A percentile compares a stretch with the other conserved stretches of the same genome.
Conservation (phyloP, 2,329 filamentous ascomycete species). For the Purpureocillium takamizusanense region DNA sequence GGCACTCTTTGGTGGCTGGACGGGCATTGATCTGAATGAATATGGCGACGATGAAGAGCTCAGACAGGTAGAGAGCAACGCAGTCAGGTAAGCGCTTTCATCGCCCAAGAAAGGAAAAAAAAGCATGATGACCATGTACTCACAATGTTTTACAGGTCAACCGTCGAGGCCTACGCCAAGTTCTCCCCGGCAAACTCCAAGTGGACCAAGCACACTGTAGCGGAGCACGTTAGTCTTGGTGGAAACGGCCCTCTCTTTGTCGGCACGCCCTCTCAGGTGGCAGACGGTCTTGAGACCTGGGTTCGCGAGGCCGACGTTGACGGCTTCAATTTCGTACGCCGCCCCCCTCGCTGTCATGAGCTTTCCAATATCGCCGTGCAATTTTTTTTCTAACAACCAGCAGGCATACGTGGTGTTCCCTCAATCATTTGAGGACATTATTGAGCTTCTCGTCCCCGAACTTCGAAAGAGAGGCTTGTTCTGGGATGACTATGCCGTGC, state of each 20-base stretch:
- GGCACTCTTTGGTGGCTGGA: conserved; percentile 67
- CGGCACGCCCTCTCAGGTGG: conserved; percentile 53
- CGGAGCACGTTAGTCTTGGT: conserved; percentile 58
- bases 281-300: conserved; percentile 60
- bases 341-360: too few relatives aligned
- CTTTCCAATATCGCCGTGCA: too few relatives aligned
- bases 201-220: conserved; percentile 66
- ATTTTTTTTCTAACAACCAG: background rate
- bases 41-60: conserved; percentile 60
- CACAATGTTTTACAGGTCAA: conserved; percentile 26
- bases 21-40: conserved; percentile 44
- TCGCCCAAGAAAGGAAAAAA: too few relatives aligned
- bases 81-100: conserved; percentile 34
- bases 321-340: conserved; percentile 56
- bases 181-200: conserved; percentile 51
- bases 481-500: conserved; percentile 43
- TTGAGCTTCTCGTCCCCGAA: conserved; percentile 57
- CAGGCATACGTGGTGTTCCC: conserved; percentile 59
- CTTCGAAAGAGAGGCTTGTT: conserved; percentile 49
- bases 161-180: conserved; percentile 45
- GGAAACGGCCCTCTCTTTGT: conserved; percentile 57
- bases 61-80: conserved; percentile 52
- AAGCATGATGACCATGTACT: too few relatives aligned
- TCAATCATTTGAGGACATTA: conserved; percentile 58
- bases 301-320: conserved; percentile 54